Base-by-base conservation (phyloP, 163 green algal species). In the Volvox carteri region DNA sequence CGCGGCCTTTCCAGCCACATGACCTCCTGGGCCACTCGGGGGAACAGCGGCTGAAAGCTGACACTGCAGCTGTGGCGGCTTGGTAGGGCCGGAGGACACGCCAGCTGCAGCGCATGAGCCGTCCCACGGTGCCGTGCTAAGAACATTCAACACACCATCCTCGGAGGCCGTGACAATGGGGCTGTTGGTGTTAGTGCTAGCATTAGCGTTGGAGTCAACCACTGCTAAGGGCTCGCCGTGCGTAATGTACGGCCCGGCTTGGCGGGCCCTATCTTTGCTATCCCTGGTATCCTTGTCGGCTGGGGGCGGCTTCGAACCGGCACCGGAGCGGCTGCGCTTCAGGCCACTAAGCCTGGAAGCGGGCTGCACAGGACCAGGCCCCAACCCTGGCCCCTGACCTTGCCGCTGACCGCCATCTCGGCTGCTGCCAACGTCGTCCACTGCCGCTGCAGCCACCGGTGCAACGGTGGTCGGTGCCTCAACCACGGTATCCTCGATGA, bases 271-370 rank as follows among this genome's bases (percentile, higher is more conserved):
- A n/a, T n/a, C n/a, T n/a, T n/a, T n/a, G n/a, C n/a, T n/a, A n/a
- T n/a, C 39, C 19, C 6, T 52, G 0, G 28, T 28, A 35, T 60
- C 48, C 1, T 23, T 60, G 25, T 60, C 75, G 9, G 19, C 16
- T 5, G 14, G n/a, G 14, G 37, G 9, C 3, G 41, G 48, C 4
- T 50, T 37, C 56, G 75, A 48, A 0, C 25, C 56, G 8, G 39
- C 23, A 18, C 81, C 67, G 19, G 65, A n/a, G 14, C 81, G 33
- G 25, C 44, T 58, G 3, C 81, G 81, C 65, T 87, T 87, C 46
- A 79, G 62, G 4, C 65, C 80, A 39, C 46, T 39, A 3, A 60
- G 1, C 44, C 52, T 65, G 54, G 19, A 65, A 23, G n/a, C n/a
- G n/a, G n/a, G n/a, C n/a, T n/a, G n/a, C n/a, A n/a, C n/a, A n/a